Base-by-base conservation (phyloP, 257 asterid genomes). In the Plantago major region DNA sequence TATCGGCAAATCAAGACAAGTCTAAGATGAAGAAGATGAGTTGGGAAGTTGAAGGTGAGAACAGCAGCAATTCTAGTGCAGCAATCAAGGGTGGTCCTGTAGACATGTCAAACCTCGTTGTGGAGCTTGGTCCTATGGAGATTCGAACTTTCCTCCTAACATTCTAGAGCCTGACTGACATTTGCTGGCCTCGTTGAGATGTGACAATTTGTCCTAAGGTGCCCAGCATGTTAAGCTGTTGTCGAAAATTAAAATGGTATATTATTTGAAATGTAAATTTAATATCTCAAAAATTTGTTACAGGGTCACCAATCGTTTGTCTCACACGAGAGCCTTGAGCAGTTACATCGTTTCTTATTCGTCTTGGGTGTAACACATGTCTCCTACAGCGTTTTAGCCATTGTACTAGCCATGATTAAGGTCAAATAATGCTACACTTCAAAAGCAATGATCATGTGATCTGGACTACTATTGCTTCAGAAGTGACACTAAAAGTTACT, bases 291-390 rank as follows among this genome's bases (percentile, higher is more conserved):
- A 1, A 33, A 57, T 70, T 43, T 50, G 60, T 66, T 63, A 22
- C 74, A 92, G 99, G 96, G 69, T 38, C 88, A 56, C 17, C 79
- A 89, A 75, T 82, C 99, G 26, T 84, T 92, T 73, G 97, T 88
- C 72, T 92, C 99, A n/a, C 67, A 81, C 17, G 96, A 89, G 78
- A 89, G 97, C 79, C 92, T 92, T 37, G 96, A 92, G 72, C 96
- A 89, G 90, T 97, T 92, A 53, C 99, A 86, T 63, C 95, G 95
- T 4, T 81, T 92, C 82, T 76, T 92, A 74, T 76, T 92, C 68
- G 92, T 89, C 66, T 85, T 92, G 37, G 96, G 99, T 3, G 47
- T 78, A 46, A 86, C 93, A 10, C 99, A 92, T 46, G 95, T 89
- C 62, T 73, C 79, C 11, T 92, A 89, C 55, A 92, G 99, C 73